These are phyloP conservation scores for Gossypium sturtianum DNA, from an alignment of 345 rosid genomes.

Conservation along the genomic window DNA sequence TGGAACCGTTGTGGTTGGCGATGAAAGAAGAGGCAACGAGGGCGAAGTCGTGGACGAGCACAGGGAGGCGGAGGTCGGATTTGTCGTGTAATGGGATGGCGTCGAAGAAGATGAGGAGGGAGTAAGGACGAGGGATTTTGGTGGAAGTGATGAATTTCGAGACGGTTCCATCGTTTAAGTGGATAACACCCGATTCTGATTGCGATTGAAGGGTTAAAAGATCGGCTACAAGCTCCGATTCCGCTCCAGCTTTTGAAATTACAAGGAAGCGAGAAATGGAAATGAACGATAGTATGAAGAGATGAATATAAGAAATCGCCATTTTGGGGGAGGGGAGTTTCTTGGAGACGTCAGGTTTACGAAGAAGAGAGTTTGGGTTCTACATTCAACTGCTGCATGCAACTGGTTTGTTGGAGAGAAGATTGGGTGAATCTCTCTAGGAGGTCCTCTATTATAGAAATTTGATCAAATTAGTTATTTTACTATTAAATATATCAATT, in stretches of 20 bases:
- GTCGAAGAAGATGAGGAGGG: slow-evolving; percentile 77
- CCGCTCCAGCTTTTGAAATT: slow-evolving; percentile 10
- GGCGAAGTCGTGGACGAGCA: not conserved
- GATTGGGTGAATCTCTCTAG: too few species aligned
- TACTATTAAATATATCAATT: too few species aligned
- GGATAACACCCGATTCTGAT: slow-evolving; percentile 64
- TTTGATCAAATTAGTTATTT: too few species aligned
- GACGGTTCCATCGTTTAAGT: slow-evolving; percentile 59
- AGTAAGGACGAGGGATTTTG: slow-evolving; percentile 63
- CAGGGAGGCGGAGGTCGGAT: slow-evolving; percentile 10
- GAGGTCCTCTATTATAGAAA: too few species aligned
- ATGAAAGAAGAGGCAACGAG: not conserved
- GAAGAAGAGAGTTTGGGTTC: not conserved
- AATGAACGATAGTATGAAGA: slow-evolving; percentile 28
- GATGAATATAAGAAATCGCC: slow-evolving; percentile 25
- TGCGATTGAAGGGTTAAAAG: slow-evolving; percentile 62
- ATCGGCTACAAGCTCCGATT: not conserved
- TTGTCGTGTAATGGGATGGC: slow-evolving; percentile 55
- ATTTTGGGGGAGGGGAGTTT: not conserved
- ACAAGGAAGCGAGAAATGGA: not conserved
- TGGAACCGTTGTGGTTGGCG: slow-evolving; percentile 7
- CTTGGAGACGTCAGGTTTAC: not conserved
- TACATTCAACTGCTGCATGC: too few species aligned
- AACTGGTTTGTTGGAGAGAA: too few species aligned
- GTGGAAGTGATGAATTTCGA: slow-evolving; percentile 67